A percentile compares a stretch with the other conserved stretches of the same genome.
Evolutionary conservation across 2,329 filamentous ascomycete genomes (phyloP).

Genomic region (Stenocarpella maydis): DNA sequence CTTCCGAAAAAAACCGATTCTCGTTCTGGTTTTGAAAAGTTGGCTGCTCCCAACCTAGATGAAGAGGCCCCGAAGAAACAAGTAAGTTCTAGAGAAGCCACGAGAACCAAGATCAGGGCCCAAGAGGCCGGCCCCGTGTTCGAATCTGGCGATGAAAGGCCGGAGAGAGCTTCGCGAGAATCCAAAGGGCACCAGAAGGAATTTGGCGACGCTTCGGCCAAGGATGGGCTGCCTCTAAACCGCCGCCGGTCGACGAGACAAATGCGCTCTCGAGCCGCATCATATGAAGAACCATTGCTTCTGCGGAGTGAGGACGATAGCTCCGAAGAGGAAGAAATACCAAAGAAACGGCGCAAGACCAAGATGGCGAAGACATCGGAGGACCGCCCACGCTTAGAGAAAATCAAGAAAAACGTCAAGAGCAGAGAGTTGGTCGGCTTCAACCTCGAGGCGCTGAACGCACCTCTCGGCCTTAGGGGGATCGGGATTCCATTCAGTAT

Average conservation of each 20-base stretch:
- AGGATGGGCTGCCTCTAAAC: conserved; percentile 3
- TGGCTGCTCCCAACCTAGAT: background rate
- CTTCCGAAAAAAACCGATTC: background rate
- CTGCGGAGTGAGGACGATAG: conserved; percentile 35
- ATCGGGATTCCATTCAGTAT: conserved; percentile 33
- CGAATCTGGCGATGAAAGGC: background rate
- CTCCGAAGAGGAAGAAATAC: conserved; percentile 26
- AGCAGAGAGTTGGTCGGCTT: conserved; percentile 59
- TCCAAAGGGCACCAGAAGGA: background rate
- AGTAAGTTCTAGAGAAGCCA: background rate
- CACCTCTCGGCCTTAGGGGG: conserved; percentile 29
- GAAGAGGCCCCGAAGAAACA: conserved; percentile 9
- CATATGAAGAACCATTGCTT: background rate
- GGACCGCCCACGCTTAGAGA: conserved; percentile 47
- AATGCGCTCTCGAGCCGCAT: background rate
- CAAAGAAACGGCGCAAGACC: conserved; percentile 18
- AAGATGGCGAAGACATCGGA: background rate
- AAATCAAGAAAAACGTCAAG: conserved; percentile 53
- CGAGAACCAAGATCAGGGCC: background rate
- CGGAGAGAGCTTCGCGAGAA: conserved; percentile 8
- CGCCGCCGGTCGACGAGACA: conserved; percentile 13
- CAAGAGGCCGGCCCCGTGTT: background rate
- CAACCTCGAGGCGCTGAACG: conserved; percentile 26
- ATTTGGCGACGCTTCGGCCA: background rate
- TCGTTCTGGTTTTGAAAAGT: background rate